Percentiles rank a stretch among this genome's conserved stretches.
These are phyloP conservation scores for Poronia punctata DNA, from an alignment of 495 filamentous ascomycete genomes.

Conservation along the genomic window DNA sequence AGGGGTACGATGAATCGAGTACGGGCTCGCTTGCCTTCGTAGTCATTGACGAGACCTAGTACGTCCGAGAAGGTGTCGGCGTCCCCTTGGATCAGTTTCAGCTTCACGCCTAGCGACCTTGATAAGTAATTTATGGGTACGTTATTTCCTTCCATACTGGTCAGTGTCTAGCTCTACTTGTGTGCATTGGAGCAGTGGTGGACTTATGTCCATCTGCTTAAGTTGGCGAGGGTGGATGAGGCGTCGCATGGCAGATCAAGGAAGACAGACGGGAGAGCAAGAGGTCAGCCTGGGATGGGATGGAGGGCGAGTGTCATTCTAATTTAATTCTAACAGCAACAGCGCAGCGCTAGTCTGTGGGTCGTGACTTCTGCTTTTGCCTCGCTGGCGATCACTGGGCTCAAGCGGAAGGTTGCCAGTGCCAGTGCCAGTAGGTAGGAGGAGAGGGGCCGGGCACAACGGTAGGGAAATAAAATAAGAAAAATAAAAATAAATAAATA, in stretches of 20 bases:
- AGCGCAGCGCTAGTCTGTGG: constrained; percentile 11
- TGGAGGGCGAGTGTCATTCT: constrained; percentile 1
- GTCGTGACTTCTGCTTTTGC: no score
- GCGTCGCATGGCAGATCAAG: background rate
- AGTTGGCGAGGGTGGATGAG: background rate
- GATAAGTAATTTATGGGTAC: constrained; percentile 76
- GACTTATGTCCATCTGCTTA: constrained; percentile 4
- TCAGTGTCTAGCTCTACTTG: constrained; percentile 11
- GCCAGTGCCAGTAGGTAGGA: background rate
- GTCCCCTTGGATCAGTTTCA: constrained; percentile 42
- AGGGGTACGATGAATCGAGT: background rate
- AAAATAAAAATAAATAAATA: constrained; percentile 13
- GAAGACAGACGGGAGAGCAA: constrained; percentile 8
- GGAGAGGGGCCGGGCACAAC: no score
- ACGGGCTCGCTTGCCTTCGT: constrained; percentile 46
- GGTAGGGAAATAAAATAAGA: constrained; percentile 7
- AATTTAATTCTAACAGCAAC: constrained; percentile 4
- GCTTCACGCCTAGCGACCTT: constrained; percentile 26
- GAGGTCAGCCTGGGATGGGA: constrained; percentile 9
- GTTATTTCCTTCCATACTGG: constrained; percentile 32
- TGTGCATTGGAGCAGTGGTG: background rate
- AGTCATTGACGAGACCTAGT: constrained; percentile 64
- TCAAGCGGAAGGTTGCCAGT: no score
- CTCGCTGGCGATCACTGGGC: no score
- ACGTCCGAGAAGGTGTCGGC: constrained; percentile 37